These are phyloP conservation scores for Mycena pura DNA, from an alignment of 768 basidiomycete genomes.

Conservation along the genomic window DNA sequence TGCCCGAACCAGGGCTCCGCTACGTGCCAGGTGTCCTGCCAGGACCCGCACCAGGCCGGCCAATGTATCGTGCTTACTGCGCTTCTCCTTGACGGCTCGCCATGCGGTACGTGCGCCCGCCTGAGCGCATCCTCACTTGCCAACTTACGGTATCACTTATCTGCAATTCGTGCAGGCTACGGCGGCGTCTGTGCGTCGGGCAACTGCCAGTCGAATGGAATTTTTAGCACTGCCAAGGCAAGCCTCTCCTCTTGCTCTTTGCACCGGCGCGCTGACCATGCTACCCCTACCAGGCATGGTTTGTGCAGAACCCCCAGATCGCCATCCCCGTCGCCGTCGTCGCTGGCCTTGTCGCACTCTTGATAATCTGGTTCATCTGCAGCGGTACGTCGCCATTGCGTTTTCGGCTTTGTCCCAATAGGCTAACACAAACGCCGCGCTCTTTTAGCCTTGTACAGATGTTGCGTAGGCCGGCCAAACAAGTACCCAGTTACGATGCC, in stretches of 20 bases:
- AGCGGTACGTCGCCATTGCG: conserved; percentile 41
- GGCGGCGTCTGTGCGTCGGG: conserved; percentile 73
- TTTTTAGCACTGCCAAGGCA: conserved; percentile 69
- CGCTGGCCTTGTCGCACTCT: conserved; percentile 64
- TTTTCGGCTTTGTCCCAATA: background rate
- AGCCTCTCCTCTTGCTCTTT: conserved; percentile 7
- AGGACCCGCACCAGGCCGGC: conserved; percentile 65
- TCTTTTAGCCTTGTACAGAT: conserved; percentile 14
- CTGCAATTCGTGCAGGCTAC: conserved; percentile 52
- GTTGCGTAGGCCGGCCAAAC: conserved; percentile 17
- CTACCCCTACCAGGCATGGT: conserved; percentile 63
- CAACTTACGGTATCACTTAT: no score
- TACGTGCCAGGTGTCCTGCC: conserved; percentile 81
- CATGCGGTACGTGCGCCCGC: conserved; percentile 65
- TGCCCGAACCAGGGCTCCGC: conserved; percentile 71
- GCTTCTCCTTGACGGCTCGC: conserved; percentile 78
- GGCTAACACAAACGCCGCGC: background rate
- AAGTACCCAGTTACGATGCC: conserved; percentile 4
- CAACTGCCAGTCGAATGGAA: conserved; percentile 64
- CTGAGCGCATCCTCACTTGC: no score
- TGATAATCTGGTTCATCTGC: conserved; percentile 59
- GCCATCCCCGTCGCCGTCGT: conserved; percentile 81
- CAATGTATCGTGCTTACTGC: conserved; percentile 77
- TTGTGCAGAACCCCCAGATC: conserved; percentile 76
- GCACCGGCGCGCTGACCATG: conserved; percentile 1